Evolutionary conservation across 768 basidiomycete genomes (phyloP).

Genomic region (Auricularia cornea): DNA sequence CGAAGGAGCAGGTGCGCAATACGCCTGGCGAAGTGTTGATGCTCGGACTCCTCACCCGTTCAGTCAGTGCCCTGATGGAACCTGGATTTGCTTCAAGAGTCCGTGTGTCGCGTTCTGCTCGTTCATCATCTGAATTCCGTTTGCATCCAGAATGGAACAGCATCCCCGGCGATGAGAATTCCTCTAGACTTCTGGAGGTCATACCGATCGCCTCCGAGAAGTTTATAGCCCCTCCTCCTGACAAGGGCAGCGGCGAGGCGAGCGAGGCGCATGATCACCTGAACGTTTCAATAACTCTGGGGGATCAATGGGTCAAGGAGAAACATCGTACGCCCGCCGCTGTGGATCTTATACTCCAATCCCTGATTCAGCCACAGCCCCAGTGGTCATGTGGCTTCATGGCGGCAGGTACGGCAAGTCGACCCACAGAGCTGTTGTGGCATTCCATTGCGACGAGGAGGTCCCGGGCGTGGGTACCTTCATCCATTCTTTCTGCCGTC

Average conservation of each 20-base stretch:
- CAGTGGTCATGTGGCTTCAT: background rate
- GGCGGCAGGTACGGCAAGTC: background rate
- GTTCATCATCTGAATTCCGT: background rate
- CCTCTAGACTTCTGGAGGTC: background rate
- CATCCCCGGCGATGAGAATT: background rate
- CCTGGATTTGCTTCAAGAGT: background rate
- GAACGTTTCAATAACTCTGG: background rate
- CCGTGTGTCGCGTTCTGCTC: background rate
- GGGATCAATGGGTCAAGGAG: background rate
- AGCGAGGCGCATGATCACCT: background rate
- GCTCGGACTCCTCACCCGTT: background rate
- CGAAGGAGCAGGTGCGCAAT: background rate
- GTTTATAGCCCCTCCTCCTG: background rate
- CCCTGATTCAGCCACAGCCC: background rate
- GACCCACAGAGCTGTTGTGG: background rate
- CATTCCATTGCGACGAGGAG: background rate
- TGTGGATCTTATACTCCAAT: too few species aligned
- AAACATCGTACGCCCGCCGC: background rate
- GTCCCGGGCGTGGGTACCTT: background rate
- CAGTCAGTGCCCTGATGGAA: background rate
- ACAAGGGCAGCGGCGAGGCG: background rate
- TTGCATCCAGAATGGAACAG: background rate
- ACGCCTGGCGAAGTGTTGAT: background rate
- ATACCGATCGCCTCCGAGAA: background rate
- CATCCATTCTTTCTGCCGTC: too few species aligned